Base-by-base conservation (phyloP, 208 protist genomes). In the Trypanosoma vivax region DNA sequence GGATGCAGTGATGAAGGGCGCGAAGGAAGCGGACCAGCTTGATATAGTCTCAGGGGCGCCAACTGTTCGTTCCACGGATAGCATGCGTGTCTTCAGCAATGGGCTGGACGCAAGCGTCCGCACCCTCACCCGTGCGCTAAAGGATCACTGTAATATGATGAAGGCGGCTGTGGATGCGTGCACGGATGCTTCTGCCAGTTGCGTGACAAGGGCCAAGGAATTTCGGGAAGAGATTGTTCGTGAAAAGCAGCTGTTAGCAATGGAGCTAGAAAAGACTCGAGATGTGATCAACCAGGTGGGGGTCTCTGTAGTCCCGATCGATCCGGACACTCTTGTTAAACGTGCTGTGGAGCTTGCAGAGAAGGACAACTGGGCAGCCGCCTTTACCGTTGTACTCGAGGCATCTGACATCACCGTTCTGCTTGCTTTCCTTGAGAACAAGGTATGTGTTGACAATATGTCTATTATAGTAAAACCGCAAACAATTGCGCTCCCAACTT, bases 371-470 rank as follows among this genome's bases (percentile, higher is more conserved):
- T 95, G 88, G 88, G 43, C 65, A 19, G 73, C 54, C 16, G 83
- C 88, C 5, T 54, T 95, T 49, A 80, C 67, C 3, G 65, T 81
- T 11, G 76, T 76, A 21, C 70, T 92, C 35, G 75, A 82, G 42
- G 65, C 88, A 2, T 63, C 71, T 57, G 83, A 94, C 51, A 73
- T 90, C 29, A 69, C 70, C 38, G 73, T 85, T n/a, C 61, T 94
- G 23, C 67, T 94, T 34, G 48, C 38, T 43, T 94, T 94, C 50
- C 69, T 94, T 16, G 76, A 83, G 67, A 82, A 61, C 56, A 58
- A 83, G 23, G 61, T 89, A 28, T 89, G 83, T 65, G 49, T 54
- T 49, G 78, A 88, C n/a, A 79, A 86, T 48, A 30, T 70, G 52
- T 37, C 52, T 14, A 75, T 69, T 40, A 49, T 90, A 24, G 79